Percentiles rank a stretch among this genome's conserved stretches.
These are phyloP conservation scores for Cyclotella kingstonii DNA, from an alignment of 108 stramenopile genomes.

Conservation along the genomic window DNA sequence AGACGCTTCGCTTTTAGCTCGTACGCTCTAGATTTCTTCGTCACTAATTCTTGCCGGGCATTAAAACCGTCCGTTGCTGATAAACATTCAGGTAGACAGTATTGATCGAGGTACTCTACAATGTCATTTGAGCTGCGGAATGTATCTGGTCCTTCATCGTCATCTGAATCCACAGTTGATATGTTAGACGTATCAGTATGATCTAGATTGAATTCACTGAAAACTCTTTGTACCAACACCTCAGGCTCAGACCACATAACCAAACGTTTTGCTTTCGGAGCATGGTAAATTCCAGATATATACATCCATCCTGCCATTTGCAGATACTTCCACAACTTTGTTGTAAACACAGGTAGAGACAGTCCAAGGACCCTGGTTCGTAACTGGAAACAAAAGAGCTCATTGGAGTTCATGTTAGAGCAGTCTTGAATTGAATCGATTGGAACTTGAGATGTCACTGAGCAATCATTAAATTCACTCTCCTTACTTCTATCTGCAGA, in stretches of 20 bases:
- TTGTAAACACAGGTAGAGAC: slow-evolving; percentile 22
- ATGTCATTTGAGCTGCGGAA: slow-evolving; percentile 28
- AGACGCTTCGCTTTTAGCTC: slow-evolving; percentile 23
- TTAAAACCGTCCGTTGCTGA: slow-evolving; percentile 16
- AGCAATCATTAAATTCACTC: not conserved
- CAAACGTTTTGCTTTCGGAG: slow-evolving; percentile 13
- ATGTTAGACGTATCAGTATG: not conserved
- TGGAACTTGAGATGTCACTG: not conserved
- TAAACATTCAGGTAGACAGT: slow-evolving; percentile 27
- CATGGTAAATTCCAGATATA: slow-evolving; percentile 17
- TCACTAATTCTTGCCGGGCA: slow-evolving; percentile 1
- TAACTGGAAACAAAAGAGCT: slow-evolving; percentile 28
- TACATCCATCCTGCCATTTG: slow-evolving; percentile 41
- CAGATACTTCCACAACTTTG: slow-evolving; percentile 36
- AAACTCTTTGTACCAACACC: slow-evolving; percentile 4
- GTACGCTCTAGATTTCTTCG: slow-evolving; percentile 21
- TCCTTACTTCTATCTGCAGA: no score
- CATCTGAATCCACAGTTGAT: slow-evolving; percentile 4
- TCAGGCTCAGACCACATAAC: slow-evolving; percentile 1
- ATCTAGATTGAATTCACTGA: not conserved
- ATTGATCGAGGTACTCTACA: slow-evolving; percentile 39
- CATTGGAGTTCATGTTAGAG: slow-evolving; percentile 19
- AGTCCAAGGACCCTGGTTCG: slow-evolving; percentile 37
- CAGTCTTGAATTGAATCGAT: no score
- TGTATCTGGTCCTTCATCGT: slow-evolving; percentile 35